Evolutionary conservation across 2,329 filamentous ascomycete genomes (phyloP).

Genomic region (Paramyrothecium roridum): DNA sequence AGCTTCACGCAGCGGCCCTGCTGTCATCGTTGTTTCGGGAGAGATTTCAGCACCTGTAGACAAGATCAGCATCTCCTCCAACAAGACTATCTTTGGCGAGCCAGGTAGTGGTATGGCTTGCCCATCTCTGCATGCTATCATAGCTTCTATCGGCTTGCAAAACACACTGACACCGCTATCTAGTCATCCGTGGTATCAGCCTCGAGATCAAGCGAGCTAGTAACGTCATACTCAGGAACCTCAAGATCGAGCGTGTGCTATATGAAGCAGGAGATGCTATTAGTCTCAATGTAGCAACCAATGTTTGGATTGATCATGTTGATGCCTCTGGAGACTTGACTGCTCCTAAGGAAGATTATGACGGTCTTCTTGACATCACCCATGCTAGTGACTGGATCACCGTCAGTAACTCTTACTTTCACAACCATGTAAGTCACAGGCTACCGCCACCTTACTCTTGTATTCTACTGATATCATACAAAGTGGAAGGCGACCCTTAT

Average conservation of each 20-base stretch:
- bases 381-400: background rate
- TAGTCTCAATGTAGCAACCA: background rate
- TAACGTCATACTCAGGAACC: background rate
- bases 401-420: background rate
- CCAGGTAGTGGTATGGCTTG: background rate
- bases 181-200: background rate
- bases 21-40: background rate
- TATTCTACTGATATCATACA: background rate
- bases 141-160: background rate
- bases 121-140: background rate
- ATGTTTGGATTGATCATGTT: background rate
- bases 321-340: background rate
- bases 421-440: background rate
- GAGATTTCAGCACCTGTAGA: background rate
- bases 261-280: background rate
- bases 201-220: background rate
- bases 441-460: background rate
- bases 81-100: background rate
- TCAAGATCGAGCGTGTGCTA: background rate
- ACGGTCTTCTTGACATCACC: background rate
- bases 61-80: background rate
- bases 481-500: background rate
- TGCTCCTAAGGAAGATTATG: background rate
- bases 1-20: background rate
- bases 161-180: background rate